Evolutionary conservation across 441 rosid genomes (phyloP), one percentile per base, ranked within the genome.

Genomic region (Adansonia rubrostipa): DNA sequence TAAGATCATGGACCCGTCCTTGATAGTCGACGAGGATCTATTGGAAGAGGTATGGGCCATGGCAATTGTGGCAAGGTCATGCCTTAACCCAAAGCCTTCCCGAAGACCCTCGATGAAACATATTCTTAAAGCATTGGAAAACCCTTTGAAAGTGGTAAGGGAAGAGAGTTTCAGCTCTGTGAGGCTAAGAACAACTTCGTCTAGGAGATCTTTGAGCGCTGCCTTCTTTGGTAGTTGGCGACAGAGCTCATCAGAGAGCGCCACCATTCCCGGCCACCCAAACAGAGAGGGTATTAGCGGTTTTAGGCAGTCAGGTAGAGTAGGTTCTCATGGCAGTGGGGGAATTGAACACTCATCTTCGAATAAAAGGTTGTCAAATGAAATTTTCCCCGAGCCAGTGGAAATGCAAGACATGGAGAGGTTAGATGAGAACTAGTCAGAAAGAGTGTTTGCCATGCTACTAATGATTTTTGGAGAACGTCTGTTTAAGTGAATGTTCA

Each of bases 31-130:
- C 8, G 95, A 91, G 73, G 95, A 91, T 83, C 86, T 91, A 15
- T 63, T 87, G 45, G 95, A 91, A 87, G 95, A 91, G 84, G 95
- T 91, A 5, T 91, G 93, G 95, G 95, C 95, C 14, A 86, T 86
- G 95, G 89, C 95, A 14, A 85, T 91, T 17, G 87, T 91, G 13
- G 96, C 96, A 4, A 85, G 83, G 71, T 91, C 93, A 4, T 91
- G 93, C 81, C 88, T 91, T 4, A 86, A 90, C 78, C 92, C 93
- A 0, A 91, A 87, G 83, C 90, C 92, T 60, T 58, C 86, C 1
- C 87, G 81, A 71, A 78, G 96, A 17, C 96, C 93, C 1, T 82
- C 84, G 0, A 90, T 90, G 90, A 90, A 87, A 83, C 86, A 91
- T 62, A 71, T 91, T 54, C 87, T 91, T 7, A 87, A 84, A 82